phyloP scores from a whole-genome alignment of 2,329 filamentous ascomycete species.

The Penicillium frequentans region DNA sequence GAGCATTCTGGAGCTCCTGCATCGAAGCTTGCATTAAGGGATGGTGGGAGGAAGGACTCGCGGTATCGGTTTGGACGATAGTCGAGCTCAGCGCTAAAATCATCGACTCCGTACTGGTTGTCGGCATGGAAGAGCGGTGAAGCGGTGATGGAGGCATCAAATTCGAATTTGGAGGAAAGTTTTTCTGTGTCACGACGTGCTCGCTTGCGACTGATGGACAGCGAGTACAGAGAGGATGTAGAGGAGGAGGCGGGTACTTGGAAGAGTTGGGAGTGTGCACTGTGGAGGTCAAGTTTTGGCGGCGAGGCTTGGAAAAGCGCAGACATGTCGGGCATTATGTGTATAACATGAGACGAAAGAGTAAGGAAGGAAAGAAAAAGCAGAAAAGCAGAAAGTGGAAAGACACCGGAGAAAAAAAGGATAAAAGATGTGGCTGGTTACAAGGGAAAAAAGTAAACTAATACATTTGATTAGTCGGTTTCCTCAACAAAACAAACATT shows the following conservation, averaged over 20 bases:
- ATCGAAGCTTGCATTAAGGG: constrained; percentile 30
- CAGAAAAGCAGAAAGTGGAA: background rate
- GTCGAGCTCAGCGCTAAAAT: constrained; percentile 35
- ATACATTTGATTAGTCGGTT: background rate
- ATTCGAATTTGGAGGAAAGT: constrained; percentile 24
- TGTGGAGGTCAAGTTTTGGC: constrained; percentile 40
- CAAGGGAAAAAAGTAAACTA: background rate
- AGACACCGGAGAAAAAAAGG: background rate
- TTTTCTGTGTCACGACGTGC: constrained; percentile 29
- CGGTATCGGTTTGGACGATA: constrained; percentile 46
- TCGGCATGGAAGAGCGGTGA: constrained; percentile 40
- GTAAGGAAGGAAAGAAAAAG: background rate
- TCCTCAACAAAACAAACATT: background rate
- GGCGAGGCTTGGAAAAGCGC: constrained; percentile 38
- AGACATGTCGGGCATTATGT: constrained; percentile 29
- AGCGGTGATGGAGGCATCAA: constrained; percentile 23
- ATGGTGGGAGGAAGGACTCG: constrained; percentile 25
- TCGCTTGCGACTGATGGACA: constrained; percentile 36
- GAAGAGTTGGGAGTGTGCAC: constrained; percentile 39
- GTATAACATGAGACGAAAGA: background rate
- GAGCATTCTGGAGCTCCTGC: constrained; percentile 19
- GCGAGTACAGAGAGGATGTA: constrained; percentile 39
- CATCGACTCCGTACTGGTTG: constrained; percentile 22
- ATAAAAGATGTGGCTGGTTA: background rate
- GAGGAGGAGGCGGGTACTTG: constrained; percentile 36